Base-by-base conservation (phyloP, 345 rosid species). In the Eutrema heterophyllum region DNA sequence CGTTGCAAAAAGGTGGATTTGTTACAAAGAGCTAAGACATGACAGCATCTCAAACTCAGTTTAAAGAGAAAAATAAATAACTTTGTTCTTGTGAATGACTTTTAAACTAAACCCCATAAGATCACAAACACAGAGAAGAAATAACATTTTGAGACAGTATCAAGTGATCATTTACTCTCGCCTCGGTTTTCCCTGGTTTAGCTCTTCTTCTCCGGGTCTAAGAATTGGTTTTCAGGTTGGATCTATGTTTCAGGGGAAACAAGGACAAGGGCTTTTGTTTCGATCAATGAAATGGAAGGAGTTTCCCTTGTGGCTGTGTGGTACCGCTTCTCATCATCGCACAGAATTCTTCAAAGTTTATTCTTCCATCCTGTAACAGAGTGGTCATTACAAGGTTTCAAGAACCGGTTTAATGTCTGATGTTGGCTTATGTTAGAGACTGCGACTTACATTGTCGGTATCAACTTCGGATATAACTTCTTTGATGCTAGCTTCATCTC, bases 301-400 rank as follows among this genome's bases (percentile, higher is more conserved):
- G 83, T 54, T 75, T 78, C 59, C 73, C 88, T 6, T 79, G 81
- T 49, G 75, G 87, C 50, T 81, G 89, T 0, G 80, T 70, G 50
- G 80, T 80, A 9, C 96, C 92, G 24, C 96, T 87, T 81, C 93
- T 88, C 97, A 94, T 94, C 96, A 91, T 94, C 4, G 93, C 62
- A 66, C 98, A 89, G 78, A 94, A 94, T 38, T 91, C 98, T 44
- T 93, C 91, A 21, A 91, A 91, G 83, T 88, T 90, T 76, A 93
- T 93, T 79, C 79, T 91, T 54, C 97, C 97, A 69, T 91, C 98
- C 98, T 90, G 71, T 68, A 45, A 65, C 54, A 72, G 6, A 29
- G 29, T 21, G 7, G 4, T 56, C 33, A 18, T 5, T 15, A 68
- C 48, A 48, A 39, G n/a, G 13, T 35, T 52, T 24, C 12, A 38